Evolutionary conservation across 768 basidiomycete genomes (phyloP).

Genomic region (Thelephora ganbajun): DNA sequence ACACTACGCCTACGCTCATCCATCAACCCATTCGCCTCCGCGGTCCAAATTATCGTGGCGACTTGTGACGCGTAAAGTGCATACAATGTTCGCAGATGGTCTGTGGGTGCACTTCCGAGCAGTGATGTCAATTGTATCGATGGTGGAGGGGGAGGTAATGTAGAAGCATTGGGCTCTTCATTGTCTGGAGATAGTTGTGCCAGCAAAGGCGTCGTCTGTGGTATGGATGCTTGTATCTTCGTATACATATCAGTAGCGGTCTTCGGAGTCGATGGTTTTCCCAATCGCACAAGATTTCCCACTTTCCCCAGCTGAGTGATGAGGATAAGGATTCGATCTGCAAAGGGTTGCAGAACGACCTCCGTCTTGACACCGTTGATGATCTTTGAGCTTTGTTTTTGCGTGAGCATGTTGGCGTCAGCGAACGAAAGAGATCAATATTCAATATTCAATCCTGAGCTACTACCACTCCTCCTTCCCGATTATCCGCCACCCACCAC

Average conservation of each 20-base stretch:
- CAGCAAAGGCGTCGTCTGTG: conserved; percentile 42
- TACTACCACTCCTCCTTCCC: conserved; percentile 8
- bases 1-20: conserved; percentile 40
- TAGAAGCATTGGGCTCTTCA: conserved; percentile 18
- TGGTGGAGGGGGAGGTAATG: conserved; percentile 48
- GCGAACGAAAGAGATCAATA: conserved; percentile 7
- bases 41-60: conserved; percentile 69
- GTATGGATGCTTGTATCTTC: conserved; percentile 73
- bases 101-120: conserved; percentile 60
- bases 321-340: conserved; percentile 73
- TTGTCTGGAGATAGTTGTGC: conserved; percentile 24
- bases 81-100: conserved; percentile 56
- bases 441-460: not conserved
- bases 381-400: conserved; percentile 35
- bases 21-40: conserved; percentile 26
- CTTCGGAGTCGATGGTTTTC: conserved; percentile 3
- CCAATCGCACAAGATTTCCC: conserved; percentile 55
- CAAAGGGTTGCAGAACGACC: conserved; percentile 63
- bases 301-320: conserved; percentile 88
- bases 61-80: conserved; percentile 79
- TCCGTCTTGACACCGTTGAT: conserved; percentile 54
- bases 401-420: conserved; percentile 20
- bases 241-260: conserved; percentile 4
- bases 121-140: conserved; percentile 67
- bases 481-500: conserved; percentile 4